phyloP scores from a whole-genome alignment of 1,284 basidiomycete genomes.

The Somion occarium region DNA sequence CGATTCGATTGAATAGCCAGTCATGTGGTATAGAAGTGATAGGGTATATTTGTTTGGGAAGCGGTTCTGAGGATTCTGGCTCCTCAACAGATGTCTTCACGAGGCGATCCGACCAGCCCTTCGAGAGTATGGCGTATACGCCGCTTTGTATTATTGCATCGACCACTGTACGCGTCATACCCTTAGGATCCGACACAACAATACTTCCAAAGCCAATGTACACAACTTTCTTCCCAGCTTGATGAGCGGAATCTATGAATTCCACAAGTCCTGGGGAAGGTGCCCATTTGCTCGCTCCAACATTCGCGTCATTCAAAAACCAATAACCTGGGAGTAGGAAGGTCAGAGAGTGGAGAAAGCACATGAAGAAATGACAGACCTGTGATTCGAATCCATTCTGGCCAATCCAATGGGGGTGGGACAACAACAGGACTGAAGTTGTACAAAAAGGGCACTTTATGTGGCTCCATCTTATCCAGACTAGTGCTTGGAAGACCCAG shows the following conservation, averaged over 20 bases:
- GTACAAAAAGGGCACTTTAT: constrained; percentile 96
- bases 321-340: constrained; percentile 69
- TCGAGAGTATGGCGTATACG: constrained; percentile 89
- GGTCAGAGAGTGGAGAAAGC: constrained; percentile 9
- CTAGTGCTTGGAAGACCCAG: constrained; percentile 80
- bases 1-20: constrained; percentile 92
- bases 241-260: constrained; percentile 80
- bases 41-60: constrained; percentile 76
- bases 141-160: constrained; percentile 84
- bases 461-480: constrained; percentile 90
- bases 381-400: constrained; percentile 95
- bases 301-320: constrained; percentile 91
- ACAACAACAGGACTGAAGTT: constrained; percentile 92
- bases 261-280: constrained; percentile 75
- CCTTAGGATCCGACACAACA: constrained; percentile 90
- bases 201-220: constrained; percentile 99
- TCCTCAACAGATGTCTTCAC: constrained; percentile 55
- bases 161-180: constrained; percentile 87
- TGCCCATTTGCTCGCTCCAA: constrained; percentile 81
- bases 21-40: constrained; percentile 93
- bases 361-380: constrained; percentile 40
- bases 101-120: constrained; percentile 97
- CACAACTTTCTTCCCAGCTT: constrained; percentile 81
- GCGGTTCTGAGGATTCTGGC: constrained; percentile 65
- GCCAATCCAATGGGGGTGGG: constrained; percentile 93